Base-by-base conservation (phyloP, 306 rosid species). In the Psophocarpus tetragonolobus region DNA sequence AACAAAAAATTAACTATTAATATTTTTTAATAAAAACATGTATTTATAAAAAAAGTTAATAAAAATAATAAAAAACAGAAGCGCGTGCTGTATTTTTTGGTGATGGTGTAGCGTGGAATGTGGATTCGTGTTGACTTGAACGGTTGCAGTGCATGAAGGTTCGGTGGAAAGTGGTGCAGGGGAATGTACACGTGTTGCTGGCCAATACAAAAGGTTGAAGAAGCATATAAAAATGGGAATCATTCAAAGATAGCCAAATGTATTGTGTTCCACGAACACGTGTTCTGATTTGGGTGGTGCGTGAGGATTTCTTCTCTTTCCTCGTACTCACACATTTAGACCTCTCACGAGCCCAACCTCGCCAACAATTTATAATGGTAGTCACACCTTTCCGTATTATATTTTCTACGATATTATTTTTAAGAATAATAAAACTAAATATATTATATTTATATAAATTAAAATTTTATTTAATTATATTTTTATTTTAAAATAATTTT, bases 131-230 rank as follows among this genome's bases (percentile, higher is more conserved):
- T 61, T 38, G 27, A 65, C 3, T 9, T 44, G 0, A 70, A 50
- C 4, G 13, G 33, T 2, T 8, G 67, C 12, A 15, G 42, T 68
- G 41, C 35, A 26, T 5, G 61, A 78, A 67, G 57, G n/a, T 45
- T 6, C 60, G n/a, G 4, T 45, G 81, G 0, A 81, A 73, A 41
- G 72, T 9, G 53, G 21, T 10, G 44, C 73, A 81, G 65, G 47
- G 32, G n/a, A 81, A 66, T 0, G n/a, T 14, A 58, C 42, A 50
- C 66, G 68, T 56, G 67, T 61, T 7, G 8, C 17, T 51, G 44
- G 14, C 60, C 75, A 75, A 75, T 75, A 0, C 20, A 7, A 32
- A 5, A 4, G 39, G 36, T n/a, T 33, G 45, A 47, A 26, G 21
- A 67, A 47, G 63, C 15, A 48, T 56, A 3, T 3, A 3, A n/a